phyloP scores from a whole-genome alignment of 2,329 filamentous ascomycete genomes.

The Monilinia laxa region DNA sequence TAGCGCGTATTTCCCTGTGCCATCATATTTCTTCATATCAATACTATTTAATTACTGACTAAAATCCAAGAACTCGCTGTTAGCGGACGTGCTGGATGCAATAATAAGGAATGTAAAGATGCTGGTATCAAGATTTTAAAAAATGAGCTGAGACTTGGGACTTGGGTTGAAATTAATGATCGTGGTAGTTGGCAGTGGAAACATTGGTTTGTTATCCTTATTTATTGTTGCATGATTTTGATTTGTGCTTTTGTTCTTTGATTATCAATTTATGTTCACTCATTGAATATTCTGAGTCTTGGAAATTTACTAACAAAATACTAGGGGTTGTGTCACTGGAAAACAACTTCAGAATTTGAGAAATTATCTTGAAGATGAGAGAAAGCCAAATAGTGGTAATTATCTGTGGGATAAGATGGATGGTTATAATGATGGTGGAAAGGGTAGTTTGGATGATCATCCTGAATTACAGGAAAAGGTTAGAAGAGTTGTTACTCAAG shows the following conservation, averaged over 20 bases:
- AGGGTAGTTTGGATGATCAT: slow-evolving; percentile 47
- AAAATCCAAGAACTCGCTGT: slow-evolving; percentile 63
- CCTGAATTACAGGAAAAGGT: slow-evolving; percentile 72
- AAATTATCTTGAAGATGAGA: slow-evolving; percentile 50
- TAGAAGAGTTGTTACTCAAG: slow-evolving; percentile 67
- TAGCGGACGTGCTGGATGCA: slow-evolving; percentile 72
- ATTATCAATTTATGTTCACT: not conserved
- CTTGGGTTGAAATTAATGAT: slow-evolving; percentile 61
- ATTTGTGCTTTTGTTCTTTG: not conserved
- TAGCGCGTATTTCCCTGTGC: not conserved
- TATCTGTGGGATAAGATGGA: slow-evolving; percentile 47
- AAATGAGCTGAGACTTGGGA: slow-evolving; percentile 74
- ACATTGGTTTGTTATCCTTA: slow-evolving; percentile 67
- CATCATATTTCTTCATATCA: not conserved
- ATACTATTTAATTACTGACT: slow-evolving; percentile 13
- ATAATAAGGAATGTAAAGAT: slow-evolving; percentile 69
- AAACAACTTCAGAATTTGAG: slow-evolving; percentile 66
- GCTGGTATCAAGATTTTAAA: slow-evolving; percentile 69
- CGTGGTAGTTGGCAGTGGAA: slow-evolving; percentile 72
- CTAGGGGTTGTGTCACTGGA: slow-evolving; percentile 86
- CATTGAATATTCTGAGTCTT: not conserved
- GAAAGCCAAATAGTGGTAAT: slow-evolving; percentile 50
- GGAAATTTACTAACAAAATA: not conserved
- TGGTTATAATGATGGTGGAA: slow-evolving; percentile 77
- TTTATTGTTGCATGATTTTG: not conserved